Base-by-base conservation (phyloP, 2,329 filamentous ascomycete species). In the Alternaria arborescens region DNA sequence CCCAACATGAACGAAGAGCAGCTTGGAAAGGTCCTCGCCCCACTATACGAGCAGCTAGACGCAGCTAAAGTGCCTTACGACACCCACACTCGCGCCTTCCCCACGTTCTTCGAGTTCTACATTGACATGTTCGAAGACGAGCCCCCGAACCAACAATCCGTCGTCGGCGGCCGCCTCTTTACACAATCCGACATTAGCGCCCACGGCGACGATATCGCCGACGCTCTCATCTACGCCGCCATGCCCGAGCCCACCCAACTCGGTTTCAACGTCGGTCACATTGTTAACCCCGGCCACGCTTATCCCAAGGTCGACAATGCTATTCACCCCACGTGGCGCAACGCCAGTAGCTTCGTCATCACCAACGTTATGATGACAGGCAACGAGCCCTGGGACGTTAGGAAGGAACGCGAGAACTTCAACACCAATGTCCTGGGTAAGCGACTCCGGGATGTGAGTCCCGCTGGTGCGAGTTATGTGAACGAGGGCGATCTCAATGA, bases 51-150 rank as follows among this genome's bases (percentile, higher is more conserved):
- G 6, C 63, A 72, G 32, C 60, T 78, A 7, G 64, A 77, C 10
- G 72, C 71, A 3, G 71, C 70, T 7, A 70, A 72, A 48, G 67
- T 78, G 20, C 75, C 75, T 0, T 76, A 76, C 48, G 68, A 71
- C 47, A 65, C 65, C 7, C 52, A 72, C 50, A 72, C 72, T 40
- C 71, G 61, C 52, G 69, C 71, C 0, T 78, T 77, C 60, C 69
- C 75, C 1, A 75, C 74, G 1, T 77, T 77, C 65, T 78, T 76
- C 60, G 72, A 78, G 56, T 67, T 78, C 55, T 78, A 78, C 58
- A 68, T 73, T 0, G 75, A 77, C 60, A 73, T 78, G 67, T 78
- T 77, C 52, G 74, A 77, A 53, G 75, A 78, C 43, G 75, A 78
- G 56, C 30, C 55, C 14, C 68, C 74, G 4, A 71, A 73, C 46